Percentiles rank a stretch among this genome's conserved stretches.
Evolutionary conservation across 345 rosid genomes (phyloP).

Genomic region (Linum lewisii): DNA sequence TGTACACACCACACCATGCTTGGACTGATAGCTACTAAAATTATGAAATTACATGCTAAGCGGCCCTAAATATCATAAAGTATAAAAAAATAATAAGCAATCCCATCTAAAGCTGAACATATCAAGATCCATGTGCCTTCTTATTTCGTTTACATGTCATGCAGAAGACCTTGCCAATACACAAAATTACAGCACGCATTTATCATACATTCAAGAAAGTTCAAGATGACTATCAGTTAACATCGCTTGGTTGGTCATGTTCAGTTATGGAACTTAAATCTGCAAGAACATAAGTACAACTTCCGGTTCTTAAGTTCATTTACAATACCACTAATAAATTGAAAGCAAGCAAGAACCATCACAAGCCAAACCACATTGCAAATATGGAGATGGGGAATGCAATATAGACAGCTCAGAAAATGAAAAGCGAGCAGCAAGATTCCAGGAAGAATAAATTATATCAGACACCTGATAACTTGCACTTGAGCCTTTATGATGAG

Average conservation of each 20-base stretch:
- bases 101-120: not conserved
- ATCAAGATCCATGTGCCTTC: not conserved
- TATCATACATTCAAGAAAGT: not conserved
- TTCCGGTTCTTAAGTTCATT: not conserved
- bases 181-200: not conserved
- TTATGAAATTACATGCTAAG: too few relatives aligned
- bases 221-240: not conserved
- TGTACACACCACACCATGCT: not conserved
- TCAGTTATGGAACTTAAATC: not conserved
- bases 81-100: not conserved
- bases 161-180: not conserved
- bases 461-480: constrained; percentile 76
- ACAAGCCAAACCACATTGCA: not conserved
- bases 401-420: not conserved
- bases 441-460: not conserved
- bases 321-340: not conserved
- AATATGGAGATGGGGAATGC: not conserved
- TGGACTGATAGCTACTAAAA: not conserved
- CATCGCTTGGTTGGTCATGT: not conserved
- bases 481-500: constrained; percentile 91
- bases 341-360: not conserved
- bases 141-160: not conserved
- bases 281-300: too few relatives aligned
- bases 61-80: not conserved
- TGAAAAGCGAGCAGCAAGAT: not conserved